These are phyloP conservation scores for Amanita fuliginea DNA, from an alignment of 768 basidiomycete species.

Conservation along the genomic window DNA sequence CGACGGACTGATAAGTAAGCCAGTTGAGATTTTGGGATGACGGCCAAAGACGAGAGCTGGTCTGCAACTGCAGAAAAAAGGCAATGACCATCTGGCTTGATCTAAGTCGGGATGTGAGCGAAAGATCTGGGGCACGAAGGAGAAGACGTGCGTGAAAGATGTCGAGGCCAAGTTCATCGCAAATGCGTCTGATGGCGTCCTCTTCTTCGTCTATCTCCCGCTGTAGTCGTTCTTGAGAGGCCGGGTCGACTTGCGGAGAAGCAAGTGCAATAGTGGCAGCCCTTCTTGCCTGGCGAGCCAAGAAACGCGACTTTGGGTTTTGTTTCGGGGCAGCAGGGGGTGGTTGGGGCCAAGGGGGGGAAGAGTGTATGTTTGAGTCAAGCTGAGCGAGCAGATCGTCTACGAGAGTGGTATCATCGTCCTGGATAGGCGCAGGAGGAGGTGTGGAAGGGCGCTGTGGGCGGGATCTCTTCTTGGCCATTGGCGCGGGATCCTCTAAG, in stretches of 20 bases:
- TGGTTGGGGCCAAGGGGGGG: conserved; percentile 22
- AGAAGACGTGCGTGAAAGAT: neutral
- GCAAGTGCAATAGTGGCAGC: conserved; percentile 51
- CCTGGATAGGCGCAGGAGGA: conserved; percentile 16
- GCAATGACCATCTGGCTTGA: conserved; percentile 93
- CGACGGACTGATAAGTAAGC: conserved; percentile 50
- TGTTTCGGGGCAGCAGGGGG: conserved; percentile 31
- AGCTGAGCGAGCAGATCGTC: conserved; percentile 72
- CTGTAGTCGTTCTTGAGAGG: conserved; percentile 46
- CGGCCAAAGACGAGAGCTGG: conserved; percentile 67
- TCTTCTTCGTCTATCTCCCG: conserved; percentile 63
- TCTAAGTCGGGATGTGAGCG: conserved; percentile 31
- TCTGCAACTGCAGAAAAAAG: conserved; percentile 92
- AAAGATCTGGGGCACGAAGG: neutral
- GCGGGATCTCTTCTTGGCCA: conserved; percentile 29
- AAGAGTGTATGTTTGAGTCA: conserved; percentile 39
- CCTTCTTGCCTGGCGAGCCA: conserved; percentile 68
- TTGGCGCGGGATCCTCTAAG: neutral
- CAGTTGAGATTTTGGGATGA: conserved; percentile 48
- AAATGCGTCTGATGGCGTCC: conserved; percentile 47
- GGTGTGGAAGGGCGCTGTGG: conserved; percentile 19
- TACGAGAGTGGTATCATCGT: conserved; percentile 50
- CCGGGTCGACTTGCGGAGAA: conserved; percentile 40
- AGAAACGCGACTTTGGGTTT: conserved; percentile 52
- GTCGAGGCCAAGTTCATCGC: conserved; percentile 36